Evolutionary conservation across 2,329 filamentous ascomycete species (phyloP).

Genomic region (Penicillium brasilianum): DNA sequence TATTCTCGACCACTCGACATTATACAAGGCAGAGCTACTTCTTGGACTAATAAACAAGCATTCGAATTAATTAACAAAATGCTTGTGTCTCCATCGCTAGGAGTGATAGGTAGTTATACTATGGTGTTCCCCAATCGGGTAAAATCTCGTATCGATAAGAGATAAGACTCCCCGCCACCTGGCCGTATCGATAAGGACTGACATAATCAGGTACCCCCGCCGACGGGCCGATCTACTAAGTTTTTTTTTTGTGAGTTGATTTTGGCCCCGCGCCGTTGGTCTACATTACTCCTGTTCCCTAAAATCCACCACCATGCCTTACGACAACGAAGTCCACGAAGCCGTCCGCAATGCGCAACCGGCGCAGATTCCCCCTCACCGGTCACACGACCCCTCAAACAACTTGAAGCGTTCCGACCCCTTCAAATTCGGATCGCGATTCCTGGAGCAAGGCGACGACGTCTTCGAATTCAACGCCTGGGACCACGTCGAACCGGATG

Average conservation of each 20-base stretch:
- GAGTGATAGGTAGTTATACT: no score
- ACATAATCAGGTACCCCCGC: conserved; percentile 15
- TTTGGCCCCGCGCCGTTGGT: not conserved
- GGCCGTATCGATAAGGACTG: not conserved
- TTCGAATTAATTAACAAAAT: no score
- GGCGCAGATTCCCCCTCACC: conserved; percentile 60
- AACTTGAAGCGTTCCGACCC: conserved; percentile 89
- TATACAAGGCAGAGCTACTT: no score
- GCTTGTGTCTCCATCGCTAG: no score
- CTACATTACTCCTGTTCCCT: not conserved
- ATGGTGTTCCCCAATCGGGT: no score
- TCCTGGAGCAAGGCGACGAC: conserved; percentile 80
- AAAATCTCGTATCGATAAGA: not conserved
- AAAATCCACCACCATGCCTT: conserved; percentile 14
- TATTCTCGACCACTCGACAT: no score
- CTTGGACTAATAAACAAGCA: no score
- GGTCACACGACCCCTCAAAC: conserved; percentile 70
- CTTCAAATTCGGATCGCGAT: conserved; percentile 93
- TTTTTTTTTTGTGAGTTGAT: conserved; percentile 10
- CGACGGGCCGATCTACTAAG: conserved; percentile 2
- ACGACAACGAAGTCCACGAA: conserved; percentile 22
- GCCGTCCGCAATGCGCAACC: conserved; percentile 54
- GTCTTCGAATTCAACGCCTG: conserved; percentile 98
- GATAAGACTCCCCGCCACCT: not conserved
- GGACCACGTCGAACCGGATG: conserved; percentile 96